These are phyloP conservation scores for Flammula alnicola DNA, from an alignment of 1,284 basidiomycete species.

Conservation along the genomic window DNA sequence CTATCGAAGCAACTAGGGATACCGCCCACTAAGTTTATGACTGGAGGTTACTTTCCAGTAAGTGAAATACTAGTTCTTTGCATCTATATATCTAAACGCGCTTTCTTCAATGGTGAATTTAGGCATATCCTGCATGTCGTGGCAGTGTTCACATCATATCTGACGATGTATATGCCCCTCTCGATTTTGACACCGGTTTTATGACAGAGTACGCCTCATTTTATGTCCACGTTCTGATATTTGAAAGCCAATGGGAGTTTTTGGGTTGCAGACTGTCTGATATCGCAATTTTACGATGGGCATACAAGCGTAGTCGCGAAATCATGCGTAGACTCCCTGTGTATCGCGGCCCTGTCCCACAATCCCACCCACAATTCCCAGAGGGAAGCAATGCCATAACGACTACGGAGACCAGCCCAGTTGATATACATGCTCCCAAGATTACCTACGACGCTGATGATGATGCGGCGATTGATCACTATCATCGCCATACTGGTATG, in stretches of 20 bases:
- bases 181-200: conserved; percentile 43
- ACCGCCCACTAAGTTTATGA: conserved; percentile 7
- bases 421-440: conserved; percentile 46
- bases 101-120: neutral
- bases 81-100: conserved; percentile 19
- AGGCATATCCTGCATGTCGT: conserved; percentile 40
- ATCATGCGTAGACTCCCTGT: conserved; percentile 57
- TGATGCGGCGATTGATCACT: conserved; percentile 55
- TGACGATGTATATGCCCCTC: conserved; percentile 38
- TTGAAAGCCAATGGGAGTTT: neutral
- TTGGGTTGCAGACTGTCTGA: conserved; percentile 48
- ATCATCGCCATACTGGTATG: conserved; percentile 30
- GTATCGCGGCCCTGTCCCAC: conserved; percentile 56
- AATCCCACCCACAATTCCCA: conserved; percentile 54
- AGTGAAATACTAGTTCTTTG: conserved; percentile 11
- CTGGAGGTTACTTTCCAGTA: conserved; percentile 11
- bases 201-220: conserved; percentile 32
- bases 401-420: conserved; percentile 38
- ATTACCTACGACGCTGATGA: conserved; percentile 61
- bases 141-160: conserved; percentile 50
- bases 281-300: conserved; percentile 53
- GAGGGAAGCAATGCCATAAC: conserved; percentile 47
- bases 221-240: neutral
- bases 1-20: neutral
- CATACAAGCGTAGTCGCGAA: conserved; percentile 62